Evolutionary conservation across 192 early-diverging fungal species (phyloP).

Genomic region (Podila epicladia): DNA sequence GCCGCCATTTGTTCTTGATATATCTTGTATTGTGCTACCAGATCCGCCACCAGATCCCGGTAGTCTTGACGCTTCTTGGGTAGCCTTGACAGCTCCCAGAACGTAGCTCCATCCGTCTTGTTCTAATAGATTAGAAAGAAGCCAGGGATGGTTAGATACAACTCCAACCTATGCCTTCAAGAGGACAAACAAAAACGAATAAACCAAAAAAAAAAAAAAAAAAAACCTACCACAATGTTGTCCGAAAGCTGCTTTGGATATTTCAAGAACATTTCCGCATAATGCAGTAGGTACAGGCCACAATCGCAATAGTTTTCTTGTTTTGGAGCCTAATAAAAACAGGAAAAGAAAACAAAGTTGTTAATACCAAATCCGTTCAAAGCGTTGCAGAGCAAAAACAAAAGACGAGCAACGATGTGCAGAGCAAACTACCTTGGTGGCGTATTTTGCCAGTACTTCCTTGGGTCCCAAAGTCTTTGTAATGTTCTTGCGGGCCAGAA

Average conservation of each 20-base stretch:
- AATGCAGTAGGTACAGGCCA: slow-evolving; percentile 87
- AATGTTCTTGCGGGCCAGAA: slow-evolving; percentile 55
- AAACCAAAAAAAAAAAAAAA: neutral
- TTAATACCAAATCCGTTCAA: neutral
- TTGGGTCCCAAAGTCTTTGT: slow-evolving; percentile 23
- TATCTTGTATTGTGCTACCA: slow-evolving; percentile 20
- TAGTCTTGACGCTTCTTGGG: slow-evolving; percentile 25
- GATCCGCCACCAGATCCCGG: slow-evolving; percentile 15
- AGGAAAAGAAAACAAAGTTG: neutral
- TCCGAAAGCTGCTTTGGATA: slow-evolving; percentile 51
- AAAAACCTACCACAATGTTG: slow-evolving; percentile 53
- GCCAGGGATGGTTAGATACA: neutral
- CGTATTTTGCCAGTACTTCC: slow-evolving; percentile 57
- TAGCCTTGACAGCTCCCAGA: slow-evolving; percentile 13
- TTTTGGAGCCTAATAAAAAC: slow-evolving; percentile 64
- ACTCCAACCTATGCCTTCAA: no score
- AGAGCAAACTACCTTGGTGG: slow-evolving; percentile 55
- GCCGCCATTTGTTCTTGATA: no score
- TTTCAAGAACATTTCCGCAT: slow-evolving; percentile 74
- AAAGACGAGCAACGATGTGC: neutral
- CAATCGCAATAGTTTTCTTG: slow-evolving; percentile 89
- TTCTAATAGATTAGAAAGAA: slow-evolving; percentile 8
- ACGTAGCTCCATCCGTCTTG: slow-evolving; percentile 7
- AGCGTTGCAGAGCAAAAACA: neutral
- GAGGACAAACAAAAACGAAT: no score